Evolutionary conservation across 192 early-diverging fungal genomes (phyloP).

Genomic region (Glomus cerebriforme): DNA sequence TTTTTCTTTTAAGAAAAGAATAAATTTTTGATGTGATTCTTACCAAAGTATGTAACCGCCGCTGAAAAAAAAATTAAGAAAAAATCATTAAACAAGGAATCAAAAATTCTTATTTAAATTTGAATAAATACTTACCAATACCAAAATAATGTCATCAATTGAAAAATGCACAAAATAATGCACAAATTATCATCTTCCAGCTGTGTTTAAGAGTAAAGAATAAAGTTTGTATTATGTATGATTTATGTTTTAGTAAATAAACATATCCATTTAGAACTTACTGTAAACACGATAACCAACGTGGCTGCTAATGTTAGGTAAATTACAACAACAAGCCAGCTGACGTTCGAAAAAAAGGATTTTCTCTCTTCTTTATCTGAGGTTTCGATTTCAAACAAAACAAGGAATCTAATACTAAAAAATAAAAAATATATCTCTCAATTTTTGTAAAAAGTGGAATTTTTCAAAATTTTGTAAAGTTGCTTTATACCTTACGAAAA

Average conservation of each 20-base stretch:
- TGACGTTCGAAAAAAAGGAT: conserved; percentile 54
- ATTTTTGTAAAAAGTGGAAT: conserved; percentile 17
- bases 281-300: conserved; percentile 71
- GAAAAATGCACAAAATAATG: conserved; percentile 79
- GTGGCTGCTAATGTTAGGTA: conserved; percentile 75
- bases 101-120: not conserved
- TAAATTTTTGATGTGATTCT: conserved; percentile 40
- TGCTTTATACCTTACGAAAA: conserved; percentile 62
- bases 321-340: conserved; percentile 74
- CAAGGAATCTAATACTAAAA: conserved; percentile 81
- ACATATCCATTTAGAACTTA: conserved; percentile 35
- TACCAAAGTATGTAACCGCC: conserved; percentile 91
- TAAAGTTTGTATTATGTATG: conserved; percentile 1
- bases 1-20: conserved; percentile 24
- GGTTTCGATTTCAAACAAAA: conserved; percentile 80
- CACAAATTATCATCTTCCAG: conserved; percentile 66
- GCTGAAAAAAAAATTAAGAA: conserved; percentile 51
- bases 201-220: conserved; percentile 40
- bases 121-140: conserved; percentile 64
- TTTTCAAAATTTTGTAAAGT: not conserved
- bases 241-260: not conserved
- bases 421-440: no score
- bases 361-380: conserved; percentile 89
- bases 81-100: not conserved
- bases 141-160: conserved; percentile 90